Evolutionary conservation across 805 yeast species (phyloP).

Genomic region (Yamadazyma nakazawae): DNA sequence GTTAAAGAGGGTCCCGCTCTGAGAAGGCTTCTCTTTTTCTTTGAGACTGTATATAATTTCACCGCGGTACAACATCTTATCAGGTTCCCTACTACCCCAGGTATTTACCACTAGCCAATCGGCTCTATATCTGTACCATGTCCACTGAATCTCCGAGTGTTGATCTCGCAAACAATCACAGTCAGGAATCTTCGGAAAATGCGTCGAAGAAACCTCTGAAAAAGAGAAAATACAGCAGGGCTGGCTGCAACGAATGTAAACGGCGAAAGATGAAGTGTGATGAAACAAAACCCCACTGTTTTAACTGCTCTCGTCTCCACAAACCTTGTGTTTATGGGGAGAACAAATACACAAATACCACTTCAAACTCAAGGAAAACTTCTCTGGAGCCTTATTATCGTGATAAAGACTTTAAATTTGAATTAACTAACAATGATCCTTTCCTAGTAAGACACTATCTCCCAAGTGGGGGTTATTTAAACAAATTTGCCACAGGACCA

Average conservation of each 20-base stretch:
- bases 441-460: constrained; percentile 10
- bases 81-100: too few species aligned
- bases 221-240: constrained; percentile 38
- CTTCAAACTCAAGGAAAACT: not conserved
- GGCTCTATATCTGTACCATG: too few species aligned
- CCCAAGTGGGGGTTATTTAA: constrained; percentile 12
- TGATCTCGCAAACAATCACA: not conserved
- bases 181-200: not conserved
- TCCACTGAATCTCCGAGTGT: not conserved
- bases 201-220: constrained; percentile 16
- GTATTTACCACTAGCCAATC: too few species aligned
- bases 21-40: too few species aligned
- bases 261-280: constrained; percentile 44
- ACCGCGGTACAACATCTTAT: too few species aligned
- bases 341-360: not conserved
- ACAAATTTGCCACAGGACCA: constrained; percentile 7
- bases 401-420: not conserved
- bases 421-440: not conserved
- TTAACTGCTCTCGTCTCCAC: constrained; percentile 33
- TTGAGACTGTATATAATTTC: too few species aligned
- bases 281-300: constrained; percentile 35
- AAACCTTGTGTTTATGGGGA: constrained; percentile 27
- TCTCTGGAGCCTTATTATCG: not conserved
- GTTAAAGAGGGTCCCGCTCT: too few species aligned
- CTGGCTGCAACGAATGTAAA: constrained; percentile 43